phyloP scores from a whole-genome alignment of 2,329 filamentous ascomycete species.

The Xylariales sp. region DNA sequence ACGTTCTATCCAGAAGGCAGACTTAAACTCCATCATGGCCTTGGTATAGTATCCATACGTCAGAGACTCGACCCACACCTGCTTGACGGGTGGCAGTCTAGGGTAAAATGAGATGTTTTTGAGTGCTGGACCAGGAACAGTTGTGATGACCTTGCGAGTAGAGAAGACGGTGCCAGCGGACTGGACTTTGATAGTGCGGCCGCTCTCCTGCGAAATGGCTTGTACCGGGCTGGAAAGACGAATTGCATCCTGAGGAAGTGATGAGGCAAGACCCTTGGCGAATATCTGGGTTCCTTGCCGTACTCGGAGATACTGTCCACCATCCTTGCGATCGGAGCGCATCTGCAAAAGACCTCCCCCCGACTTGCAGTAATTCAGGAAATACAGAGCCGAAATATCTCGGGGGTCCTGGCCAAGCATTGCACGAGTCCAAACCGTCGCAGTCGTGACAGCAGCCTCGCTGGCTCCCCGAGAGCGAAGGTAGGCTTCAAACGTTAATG shows the following conservation, averaged over 20 bases:
- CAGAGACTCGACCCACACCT: conserved; percentile 27
- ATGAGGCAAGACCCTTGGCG: conserved; percentile 27
- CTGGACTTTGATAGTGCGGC: too few species aligned
- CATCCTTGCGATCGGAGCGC: conserved; percentile 46
- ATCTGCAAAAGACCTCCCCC: conserved; percentile 48
- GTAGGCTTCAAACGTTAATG: conserved; percentile 23
- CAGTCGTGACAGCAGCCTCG: conserved; percentile 7
- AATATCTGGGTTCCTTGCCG: conserved; percentile 41
- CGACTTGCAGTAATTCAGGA: conserved; percentile 51
- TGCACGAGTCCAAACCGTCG: conserved; percentile 16
- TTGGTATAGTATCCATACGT: conserved; percentile 47
- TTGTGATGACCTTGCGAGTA: conserved; percentile 41
- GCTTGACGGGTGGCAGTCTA: conserved; percentile 35
- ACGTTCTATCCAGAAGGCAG: conserved; percentile 31
- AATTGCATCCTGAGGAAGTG: conserved; percentile 22
- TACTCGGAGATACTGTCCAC: conserved; percentile 48
- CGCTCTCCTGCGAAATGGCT: conserved; percentile 18
- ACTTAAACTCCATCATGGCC: conserved; percentile 37
- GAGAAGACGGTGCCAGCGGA: conserved; percentile 21
- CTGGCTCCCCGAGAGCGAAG: conserved; percentile 16
- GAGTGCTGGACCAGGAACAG: conserved; percentile 41
- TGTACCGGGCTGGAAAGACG: conserved; percentile 25
- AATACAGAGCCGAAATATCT: conserved; percentile 47
- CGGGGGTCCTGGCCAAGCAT: conserved; percentile 29
- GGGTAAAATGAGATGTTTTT: conserved; percentile 43